Conservation (phyloP, 2,329 filamentous ascomycete species). For the Colletotrichum acutatum region DNA sequence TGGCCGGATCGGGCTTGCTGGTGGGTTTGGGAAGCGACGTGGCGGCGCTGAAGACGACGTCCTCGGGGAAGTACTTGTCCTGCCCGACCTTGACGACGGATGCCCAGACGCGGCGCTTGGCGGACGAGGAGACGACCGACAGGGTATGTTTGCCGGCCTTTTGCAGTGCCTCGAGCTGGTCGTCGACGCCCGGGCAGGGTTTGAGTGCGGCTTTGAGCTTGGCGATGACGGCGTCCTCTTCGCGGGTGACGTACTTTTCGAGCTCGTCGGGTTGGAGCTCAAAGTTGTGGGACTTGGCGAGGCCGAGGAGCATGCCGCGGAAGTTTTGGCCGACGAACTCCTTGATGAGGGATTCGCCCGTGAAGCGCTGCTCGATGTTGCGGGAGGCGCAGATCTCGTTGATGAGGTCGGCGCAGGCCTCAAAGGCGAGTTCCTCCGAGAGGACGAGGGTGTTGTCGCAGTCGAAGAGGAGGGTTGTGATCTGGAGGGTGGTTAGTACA, state of each 20-base stretch:
- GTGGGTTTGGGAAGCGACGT: constrained; percentile 83
- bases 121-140: constrained; percentile 84
- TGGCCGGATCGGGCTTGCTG: constrained; percentile 89
- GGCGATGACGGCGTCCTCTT: constrained; percentile 86
- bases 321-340: constrained; percentile 97
- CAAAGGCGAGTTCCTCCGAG: constrained; percentile 90
- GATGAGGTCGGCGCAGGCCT: constrained; percentile 88
- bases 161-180: constrained; percentile 72
- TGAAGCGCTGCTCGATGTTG: constrained; percentile 75
- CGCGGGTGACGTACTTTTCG: constrained; percentile 77
- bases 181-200: constrained; percentile 76
- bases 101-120: constrained; percentile 80
- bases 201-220: constrained; percentile 77
- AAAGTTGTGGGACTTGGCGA: constrained; percentile 82
- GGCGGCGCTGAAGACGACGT: constrained; percentile 84
- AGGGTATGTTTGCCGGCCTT: constrained; percentile 74
- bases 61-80: constrained; percentile 80
- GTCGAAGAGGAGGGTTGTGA: constrained; percentile 80
- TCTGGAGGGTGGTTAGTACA: constrained; percentile 51
- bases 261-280: constrained; percentile 74
- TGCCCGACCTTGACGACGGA: constrained; percentile 83
- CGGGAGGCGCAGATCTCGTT: constrained; percentile 83
- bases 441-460: constrained; percentile 94
- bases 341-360: constrained; percentile 79
- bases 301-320: constrained; percentile 85